Conservation (phyloP, 2,329 filamentous ascomycete genomes). For the Colletotrichum brevisporum region DNA sequence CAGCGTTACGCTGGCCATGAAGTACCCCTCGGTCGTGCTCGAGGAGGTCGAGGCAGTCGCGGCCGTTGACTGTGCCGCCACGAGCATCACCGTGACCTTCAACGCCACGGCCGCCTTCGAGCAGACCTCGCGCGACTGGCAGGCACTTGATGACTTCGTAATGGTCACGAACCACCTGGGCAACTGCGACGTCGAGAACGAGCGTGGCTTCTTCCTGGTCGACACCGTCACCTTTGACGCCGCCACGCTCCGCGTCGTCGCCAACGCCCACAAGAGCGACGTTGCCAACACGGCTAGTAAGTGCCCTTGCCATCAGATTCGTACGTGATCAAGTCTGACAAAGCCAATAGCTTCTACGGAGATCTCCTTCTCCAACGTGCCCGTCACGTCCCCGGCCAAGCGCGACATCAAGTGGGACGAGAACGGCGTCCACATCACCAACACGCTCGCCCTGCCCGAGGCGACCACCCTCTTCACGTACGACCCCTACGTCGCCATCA, state of each 20-base stretch:
- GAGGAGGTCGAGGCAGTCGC: slow-evolving; percentile 60
- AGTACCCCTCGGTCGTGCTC: slow-evolving; percentile 43
- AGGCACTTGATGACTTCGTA: slow-evolving; percentile 42
- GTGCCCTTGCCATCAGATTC: not conserved
- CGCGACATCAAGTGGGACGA: slow-evolving; percentile 43
- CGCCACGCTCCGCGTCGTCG: slow-evolving; percentile 41
- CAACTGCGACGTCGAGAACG: slow-evolving; percentile 42
- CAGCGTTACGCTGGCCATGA: slow-evolving; percentile 67
- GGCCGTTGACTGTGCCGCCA: slow-evolving; percentile 69
- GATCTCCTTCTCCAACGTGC: slow-evolving; percentile 43
- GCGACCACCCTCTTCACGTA: slow-evolving; percentile 41
- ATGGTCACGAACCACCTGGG: slow-evolving; percentile 45
- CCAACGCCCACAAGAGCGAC: slow-evolving; percentile 44
- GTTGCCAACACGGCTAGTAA: slow-evolving; percentile 44
- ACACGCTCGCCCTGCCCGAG: slow-evolving; percentile 42
- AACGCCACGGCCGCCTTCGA: slow-evolving; percentile 40
- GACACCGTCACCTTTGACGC: slow-evolving; percentile 38
- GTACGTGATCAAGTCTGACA: not conserved
- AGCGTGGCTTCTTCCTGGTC: slow-evolving; percentile 45
- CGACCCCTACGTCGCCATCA: slow-evolving; percentile 41
- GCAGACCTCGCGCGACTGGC: slow-evolving; percentile 42
- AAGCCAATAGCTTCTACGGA: slow-evolving; percentile 34
- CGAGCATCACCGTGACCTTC: slow-evolving; percentile 55
- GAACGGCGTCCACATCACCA: slow-evolving; percentile 42
- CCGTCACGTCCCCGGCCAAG: slow-evolving; percentile 36